These are phyloP conservation scores for Trichocladium antarcticum DNA, from an alignment of 495 filamentous ascomycete genomes.

Conservation along the genomic window DNA sequence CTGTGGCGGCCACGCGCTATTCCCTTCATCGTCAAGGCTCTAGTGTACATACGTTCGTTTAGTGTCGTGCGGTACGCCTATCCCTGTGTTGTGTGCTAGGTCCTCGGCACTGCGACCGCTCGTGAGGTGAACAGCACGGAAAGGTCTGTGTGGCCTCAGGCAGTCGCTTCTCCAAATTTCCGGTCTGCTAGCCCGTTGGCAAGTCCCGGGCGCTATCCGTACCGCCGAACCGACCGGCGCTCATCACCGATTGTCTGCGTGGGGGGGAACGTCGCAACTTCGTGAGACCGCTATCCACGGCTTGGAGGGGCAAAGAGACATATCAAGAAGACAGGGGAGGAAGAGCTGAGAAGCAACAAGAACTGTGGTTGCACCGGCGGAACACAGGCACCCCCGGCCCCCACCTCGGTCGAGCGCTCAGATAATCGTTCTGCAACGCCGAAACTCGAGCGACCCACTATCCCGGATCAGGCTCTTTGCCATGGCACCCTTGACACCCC, in stretches of 20 bases:
- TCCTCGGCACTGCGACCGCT: slow-evolving; percentile 16
- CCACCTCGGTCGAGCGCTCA: slow-evolving; percentile 22
- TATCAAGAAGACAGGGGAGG: slow-evolving; percentile 1
- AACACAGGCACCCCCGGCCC: slow-evolving; percentile 11
- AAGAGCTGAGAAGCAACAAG: slow-evolving; percentile 2
- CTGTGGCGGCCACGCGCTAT: slow-evolving; percentile 8
- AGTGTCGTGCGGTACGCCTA: not conserved
- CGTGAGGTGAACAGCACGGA: slow-evolving; percentile 12
- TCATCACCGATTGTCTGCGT: slow-evolving; percentile 6
- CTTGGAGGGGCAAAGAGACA: not conserved
- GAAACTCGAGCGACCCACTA: slow-evolving; percentile 32
- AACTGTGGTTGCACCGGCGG: slow-evolving; percentile 11
- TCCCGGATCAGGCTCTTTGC: slow-evolving; percentile 33
- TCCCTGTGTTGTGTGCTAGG: not conserved
- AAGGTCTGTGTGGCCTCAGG: slow-evolving; percentile 15
- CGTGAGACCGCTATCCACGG: slow-evolving; percentile 3
- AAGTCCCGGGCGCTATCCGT: slow-evolving; percentile 9
- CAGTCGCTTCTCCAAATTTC: slow-evolving; percentile 18
- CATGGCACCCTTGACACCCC: slow-evolving; percentile 43
- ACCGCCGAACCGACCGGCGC: slow-evolving; percentile 6
- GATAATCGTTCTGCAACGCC: slow-evolving; percentile 23
- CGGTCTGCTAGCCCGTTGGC: slow-evolving; percentile 21
- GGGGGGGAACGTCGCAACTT: slow-evolving; percentile 2
- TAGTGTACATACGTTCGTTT: slow-evolving; percentile 16
- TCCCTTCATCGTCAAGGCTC: not conserved